phyloP scores from a whole-genome alignment of 225 moss, liverwort and hornwort genomes.

The Anthoceros angustus region DNA sequence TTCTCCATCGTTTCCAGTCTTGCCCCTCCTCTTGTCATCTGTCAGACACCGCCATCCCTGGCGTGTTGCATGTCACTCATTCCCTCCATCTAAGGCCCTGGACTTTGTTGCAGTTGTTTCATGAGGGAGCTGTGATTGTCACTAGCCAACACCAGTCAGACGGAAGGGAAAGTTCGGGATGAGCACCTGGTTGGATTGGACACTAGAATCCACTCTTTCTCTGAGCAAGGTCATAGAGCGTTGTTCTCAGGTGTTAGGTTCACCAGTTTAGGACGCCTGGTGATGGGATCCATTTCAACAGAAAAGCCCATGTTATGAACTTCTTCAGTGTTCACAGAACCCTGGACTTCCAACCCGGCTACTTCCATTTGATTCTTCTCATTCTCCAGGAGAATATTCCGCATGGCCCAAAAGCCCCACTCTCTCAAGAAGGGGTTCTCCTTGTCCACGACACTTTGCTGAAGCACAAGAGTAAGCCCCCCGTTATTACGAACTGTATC shows the following conservation, averaged over 20 bases:
- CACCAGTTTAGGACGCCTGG: background rate
- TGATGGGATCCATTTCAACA: background rate
- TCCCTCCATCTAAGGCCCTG: too few species aligned
- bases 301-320: background rate
- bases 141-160: too few species aligned
- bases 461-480: slow-evolving; percentile 54
- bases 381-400: slow-evolving; percentile 67
- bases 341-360: slow-evolving; percentile 46
- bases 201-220: too few species aligned
- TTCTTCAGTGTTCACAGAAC: slow-evolving; percentile 46
- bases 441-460: slow-evolving; percentile 60
- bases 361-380: slow-evolving; percentile 46
- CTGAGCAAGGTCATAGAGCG: too few species aligned
- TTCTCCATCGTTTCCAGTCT: too few species aligned
- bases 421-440: slow-evolving; percentile 75
- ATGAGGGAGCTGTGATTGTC: too few species aligned
- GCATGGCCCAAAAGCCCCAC: slow-evolving; percentile 95
- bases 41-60: too few species aligned
- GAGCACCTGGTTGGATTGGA: too few species aligned
- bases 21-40: too few species aligned
- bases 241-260: background rate
- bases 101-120: too few species aligned
- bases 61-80: too few species aligned
- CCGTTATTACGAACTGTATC: slow-evolving; percentile 50
- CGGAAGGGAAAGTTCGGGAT: too few species aligned